Evolutionary conservation across 768 basidiomycete genomes (phyloP).

Genomic region (Trametes cingulata): DNA sequence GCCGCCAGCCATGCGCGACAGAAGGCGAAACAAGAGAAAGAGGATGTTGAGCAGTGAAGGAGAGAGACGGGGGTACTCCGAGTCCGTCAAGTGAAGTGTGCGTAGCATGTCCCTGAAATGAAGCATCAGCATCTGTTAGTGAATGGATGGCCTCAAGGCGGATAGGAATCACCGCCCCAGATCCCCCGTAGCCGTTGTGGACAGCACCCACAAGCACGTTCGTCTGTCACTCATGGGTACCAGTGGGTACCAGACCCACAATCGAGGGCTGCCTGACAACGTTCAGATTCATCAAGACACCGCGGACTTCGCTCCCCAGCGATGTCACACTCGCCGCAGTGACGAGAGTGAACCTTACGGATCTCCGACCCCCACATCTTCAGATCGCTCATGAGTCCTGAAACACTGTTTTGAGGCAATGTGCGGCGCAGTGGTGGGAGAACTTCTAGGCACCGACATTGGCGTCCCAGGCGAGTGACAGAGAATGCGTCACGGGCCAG

Average conservation of each 20-base stretch:
- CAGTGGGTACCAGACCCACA: background rate
- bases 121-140: no score
- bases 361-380: background rate
- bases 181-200: background rate
- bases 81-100: no score
- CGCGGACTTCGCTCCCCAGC: background rate
- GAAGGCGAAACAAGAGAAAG: no score
- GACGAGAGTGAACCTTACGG: background rate
- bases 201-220: constrained; percentile 12
- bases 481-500: constrained; percentile 2
- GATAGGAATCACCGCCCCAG: no score
- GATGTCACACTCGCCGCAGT: background rate
- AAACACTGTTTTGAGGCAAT: background rate
- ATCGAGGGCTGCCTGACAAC: no score
- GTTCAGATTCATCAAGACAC: background rate
- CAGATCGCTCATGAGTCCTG: background rate
- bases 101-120: no score
- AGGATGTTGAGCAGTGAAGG: no score
- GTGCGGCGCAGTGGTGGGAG: background rate
- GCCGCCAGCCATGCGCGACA: no score
- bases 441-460: background rate
- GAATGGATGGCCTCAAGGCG: no score
- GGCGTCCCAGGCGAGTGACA: background rate
- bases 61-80: no score
- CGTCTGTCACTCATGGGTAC: constrained; percentile 12